Base-by-base conservation (phyloP, 306 rosid species). In the Prinsepia uniflora region DNA sequence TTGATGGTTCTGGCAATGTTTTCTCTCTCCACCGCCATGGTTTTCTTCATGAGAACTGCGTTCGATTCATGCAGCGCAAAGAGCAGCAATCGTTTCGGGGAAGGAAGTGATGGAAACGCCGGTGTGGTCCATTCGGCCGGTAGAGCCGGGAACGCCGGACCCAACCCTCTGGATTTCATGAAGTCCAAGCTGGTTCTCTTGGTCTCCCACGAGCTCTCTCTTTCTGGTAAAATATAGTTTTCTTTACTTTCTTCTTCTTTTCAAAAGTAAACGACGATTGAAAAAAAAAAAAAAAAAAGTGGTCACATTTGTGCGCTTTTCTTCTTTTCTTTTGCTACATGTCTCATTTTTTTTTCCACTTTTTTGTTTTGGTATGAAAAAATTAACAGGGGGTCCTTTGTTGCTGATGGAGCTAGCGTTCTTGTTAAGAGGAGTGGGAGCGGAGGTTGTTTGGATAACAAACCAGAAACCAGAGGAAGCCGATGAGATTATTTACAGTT, bases 171-270 rank as follows among this genome's bases (percentile, higher is more conserved):
- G 1, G 78, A 75, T 13, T 89, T 87, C 79, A 89, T 91, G 96
- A 91, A 89, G 80, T 89, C 97, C 3, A 91, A 85, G 85, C 90
- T 89, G 14, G 97, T 91, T 20, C 91, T 89, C 24, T 78, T 91
- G 88, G 97, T 89, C 59, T 91, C 97, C 2, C 97, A 91, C 57
- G 91, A 91, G 80, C 87, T 87, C 15, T 85, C 97, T 61, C 90
- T 89, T 52, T 91, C 97, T 17, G 97, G 97, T 86, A 78, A 11
- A 50, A n/a, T 50, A 0, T 52, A 15, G 17, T 52, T 52, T 52
- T 52, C 11, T 52, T 10, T 64, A 22, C 6, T n/a, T 40, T 36
- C 2, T 39, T 11, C 42, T 68, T 24, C 11, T 70, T 78, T 68
- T 13, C 46, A 10, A 44, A 61, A 19, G 5, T 45, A 46, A 46